Evolutionary conservation across 805 yeast genomes (phyloP).

Genomic region (Lipomyces sp.): DNA sequence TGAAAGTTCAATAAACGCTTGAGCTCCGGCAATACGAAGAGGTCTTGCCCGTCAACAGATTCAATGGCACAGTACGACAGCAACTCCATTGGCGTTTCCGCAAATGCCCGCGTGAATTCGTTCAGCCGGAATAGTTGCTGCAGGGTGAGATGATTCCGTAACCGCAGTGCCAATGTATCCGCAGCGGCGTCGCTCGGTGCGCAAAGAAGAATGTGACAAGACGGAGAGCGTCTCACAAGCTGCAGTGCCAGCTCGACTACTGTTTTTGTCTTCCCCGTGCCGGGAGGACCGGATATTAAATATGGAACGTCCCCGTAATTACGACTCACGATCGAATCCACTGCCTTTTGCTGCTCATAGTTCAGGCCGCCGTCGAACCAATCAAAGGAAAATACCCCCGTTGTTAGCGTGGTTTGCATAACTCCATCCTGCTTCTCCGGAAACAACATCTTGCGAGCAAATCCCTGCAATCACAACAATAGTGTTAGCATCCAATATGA

Average conservation of each 20-base stretch:
- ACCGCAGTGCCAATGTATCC: constrained; percentile 24
- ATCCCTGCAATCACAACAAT: constrained; percentile 4
- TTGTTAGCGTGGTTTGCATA: constrained; percentile 10
- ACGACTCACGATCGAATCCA: constrained; percentile 16
- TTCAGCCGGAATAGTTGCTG: constrained; percentile 20
- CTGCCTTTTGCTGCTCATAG: constrained; percentile 24
- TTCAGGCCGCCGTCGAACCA: constrained; percentile 22
- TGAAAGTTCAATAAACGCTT: constrained; percentile 8
- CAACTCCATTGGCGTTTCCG: constrained; percentile 21
- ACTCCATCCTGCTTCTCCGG: constrained; percentile 18
- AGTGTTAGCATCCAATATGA: not conserved
- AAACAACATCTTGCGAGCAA: constrained; percentile 19
- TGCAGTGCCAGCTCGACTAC: constrained; percentile 26
- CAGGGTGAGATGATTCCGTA: constrained; percentile 13
- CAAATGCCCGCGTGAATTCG: constrained; percentile 11
- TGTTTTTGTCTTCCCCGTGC: constrained; percentile 28
- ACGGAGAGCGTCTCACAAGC: constrained; percentile 2
- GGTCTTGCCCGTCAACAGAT: constrained; percentile 13
- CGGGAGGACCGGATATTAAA: constrained; percentile 26
- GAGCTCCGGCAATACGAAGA: constrained; percentile 23
- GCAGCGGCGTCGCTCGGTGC: constrained; percentile 30
- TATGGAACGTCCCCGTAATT: constrained; percentile 25
- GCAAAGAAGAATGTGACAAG: constrained; percentile 18
- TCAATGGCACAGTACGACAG: constrained; percentile 20
- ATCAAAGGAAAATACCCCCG: constrained; percentile 10